phyloP scores from a whole-genome alignment of 2,329 filamentous ascomycete genomes.

The Colletotrichum orchidophilum region DNA sequence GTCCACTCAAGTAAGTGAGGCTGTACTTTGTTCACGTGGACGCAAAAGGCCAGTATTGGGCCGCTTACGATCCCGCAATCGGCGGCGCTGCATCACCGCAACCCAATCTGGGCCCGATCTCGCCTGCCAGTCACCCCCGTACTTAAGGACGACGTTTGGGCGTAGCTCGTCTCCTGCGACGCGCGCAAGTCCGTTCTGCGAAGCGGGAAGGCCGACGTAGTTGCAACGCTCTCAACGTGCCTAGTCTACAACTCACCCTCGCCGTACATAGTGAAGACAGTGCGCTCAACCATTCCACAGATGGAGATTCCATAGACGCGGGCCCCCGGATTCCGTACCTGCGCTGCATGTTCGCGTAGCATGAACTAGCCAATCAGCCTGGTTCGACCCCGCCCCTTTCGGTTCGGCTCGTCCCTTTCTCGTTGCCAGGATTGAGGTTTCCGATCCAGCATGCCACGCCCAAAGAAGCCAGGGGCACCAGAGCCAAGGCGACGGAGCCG shows the following conservation, averaged over 20 bases:
- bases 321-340: neutral
- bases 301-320: conserved; percentile 1
- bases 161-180: neutral
- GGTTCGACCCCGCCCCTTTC: conserved; percentile 27
- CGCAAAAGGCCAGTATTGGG: conserved; percentile 24
- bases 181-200: neutral
- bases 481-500: conserved; percentile 56
- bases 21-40: conserved; percentile 30
- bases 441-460: conserved; percentile 49
- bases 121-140: conserved; percentile 24
- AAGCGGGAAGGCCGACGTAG: neutral
- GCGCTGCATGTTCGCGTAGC: conserved; percentile 28
- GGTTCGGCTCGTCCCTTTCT: conserved; percentile 11
- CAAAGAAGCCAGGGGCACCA: conserved; percentile 52
- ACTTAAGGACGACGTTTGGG: conserved; percentile 21
- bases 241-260: neutral
- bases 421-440: conserved; percentile 12
- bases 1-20: conserved; percentile 30
- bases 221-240: neutral
- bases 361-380: conserved; percentile 28
- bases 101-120: conserved; percentile 34
- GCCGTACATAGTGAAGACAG: conserved; percentile 5
- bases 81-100: conserved; percentile 32
- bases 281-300: neutral
- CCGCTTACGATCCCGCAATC: conserved; percentile 33